Percentiles rank a stretch among this genome's conserved stretches.
These are phyloP conservation scores for Populus ilicifolia DNA, from an alignment of 345 rosid genomes.

Conservation along the genomic window DNA sequence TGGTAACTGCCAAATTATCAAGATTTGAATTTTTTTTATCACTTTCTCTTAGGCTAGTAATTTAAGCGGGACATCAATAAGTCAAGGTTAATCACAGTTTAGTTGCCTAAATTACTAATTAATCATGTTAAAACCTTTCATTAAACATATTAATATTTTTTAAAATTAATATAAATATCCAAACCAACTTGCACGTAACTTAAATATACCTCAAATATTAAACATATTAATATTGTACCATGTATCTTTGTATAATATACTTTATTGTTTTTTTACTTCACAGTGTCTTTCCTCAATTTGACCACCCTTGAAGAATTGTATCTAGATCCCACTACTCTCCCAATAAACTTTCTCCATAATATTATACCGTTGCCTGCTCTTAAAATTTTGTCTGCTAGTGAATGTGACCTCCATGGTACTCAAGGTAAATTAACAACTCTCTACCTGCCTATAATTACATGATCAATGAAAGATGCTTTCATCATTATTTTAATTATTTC, in stretches of 20 bases:
- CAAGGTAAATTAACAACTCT: neutral
- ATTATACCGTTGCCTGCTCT: neutral
- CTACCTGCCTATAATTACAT: no score
- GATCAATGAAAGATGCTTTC: neutral
- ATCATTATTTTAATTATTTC: neutral
- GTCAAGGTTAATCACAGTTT: neutral
- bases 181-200: no score
- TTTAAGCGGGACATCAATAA: neutral
- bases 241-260: no score
- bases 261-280: no score
- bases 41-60: neutral
- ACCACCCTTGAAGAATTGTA: neutral
- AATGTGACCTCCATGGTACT: neutral
- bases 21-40: neutral
- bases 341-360: neutral
- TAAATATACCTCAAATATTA: no score
- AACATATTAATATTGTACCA: no score
- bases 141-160: no score
- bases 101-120: neutral
- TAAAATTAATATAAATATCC: no score
- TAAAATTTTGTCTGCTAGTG: neutral
- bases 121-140: no score
- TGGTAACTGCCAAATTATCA: neutral
- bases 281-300: neutral
- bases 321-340: fast-evolving